Evolutionary conservation across 2,329 filamentous ascomycete species (phyloP).

Genomic region (Aureobasidium lini): DNA sequence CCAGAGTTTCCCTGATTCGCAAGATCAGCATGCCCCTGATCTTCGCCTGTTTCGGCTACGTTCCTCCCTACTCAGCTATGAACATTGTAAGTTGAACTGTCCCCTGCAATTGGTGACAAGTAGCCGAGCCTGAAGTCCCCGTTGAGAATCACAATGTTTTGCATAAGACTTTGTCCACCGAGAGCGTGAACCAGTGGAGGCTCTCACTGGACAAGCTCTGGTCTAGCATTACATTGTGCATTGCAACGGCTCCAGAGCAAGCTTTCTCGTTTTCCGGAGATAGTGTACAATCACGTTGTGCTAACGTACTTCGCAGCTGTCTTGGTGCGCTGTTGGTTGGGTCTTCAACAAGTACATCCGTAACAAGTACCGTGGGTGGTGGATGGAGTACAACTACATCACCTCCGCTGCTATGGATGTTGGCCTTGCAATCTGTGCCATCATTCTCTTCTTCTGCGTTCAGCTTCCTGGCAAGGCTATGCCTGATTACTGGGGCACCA

Average conservation of each 20-base stretch:
- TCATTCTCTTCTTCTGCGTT: slow-evolving; percentile 82
- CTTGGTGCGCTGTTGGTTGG: slow-evolving; percentile 80
- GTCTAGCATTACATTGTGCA: no score
- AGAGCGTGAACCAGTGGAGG: no score
- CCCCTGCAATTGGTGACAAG: background rate
- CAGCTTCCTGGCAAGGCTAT: slow-evolving; percentile 67
- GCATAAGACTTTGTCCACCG: no score
- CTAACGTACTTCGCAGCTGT: slow-evolving; percentile 23
- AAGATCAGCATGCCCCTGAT: slow-evolving; percentile 52
- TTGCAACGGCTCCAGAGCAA: no score
- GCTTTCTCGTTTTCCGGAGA: no score
- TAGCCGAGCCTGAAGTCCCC: no score
- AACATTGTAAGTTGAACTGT: slow-evolving; percentile 39
- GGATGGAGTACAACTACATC: slow-evolving; percentile 89
- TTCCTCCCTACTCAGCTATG: slow-evolving; percentile 71
- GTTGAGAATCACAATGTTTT: no score
- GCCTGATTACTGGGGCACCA: slow-evolving; percentile 81
- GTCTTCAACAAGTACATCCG: slow-evolving; percentile 73
- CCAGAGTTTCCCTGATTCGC: slow-evolving; percentile 16
- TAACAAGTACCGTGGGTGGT: slow-evolving; percentile 64
- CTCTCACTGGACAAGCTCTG: no score
- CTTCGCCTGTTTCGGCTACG: slow-evolving; percentile 76
- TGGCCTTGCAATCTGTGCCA: slow-evolving; percentile 72
- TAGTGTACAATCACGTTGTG: background rate
- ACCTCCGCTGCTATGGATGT: slow-evolving; percentile 76